phyloP scores from a whole-genome alignment of 345 rosid genomes.

The Fremontodendron californicum region DNA sequence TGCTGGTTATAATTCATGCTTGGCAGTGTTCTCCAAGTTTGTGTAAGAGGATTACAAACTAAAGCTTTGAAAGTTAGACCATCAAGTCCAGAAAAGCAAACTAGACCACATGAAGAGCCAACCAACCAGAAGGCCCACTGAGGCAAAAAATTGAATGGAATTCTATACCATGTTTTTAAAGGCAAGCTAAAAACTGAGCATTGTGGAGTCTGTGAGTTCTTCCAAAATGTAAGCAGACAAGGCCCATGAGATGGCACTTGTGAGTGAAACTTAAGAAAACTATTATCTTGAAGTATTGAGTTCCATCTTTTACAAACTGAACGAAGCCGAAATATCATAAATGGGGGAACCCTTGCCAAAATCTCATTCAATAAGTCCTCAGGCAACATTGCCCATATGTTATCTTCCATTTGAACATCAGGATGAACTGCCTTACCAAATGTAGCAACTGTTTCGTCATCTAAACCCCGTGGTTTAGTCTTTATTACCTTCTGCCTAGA shows the following conservation, averaged over 20 bases:
- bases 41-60: conserved; percentile 89
- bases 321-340: conserved; percentile 85
- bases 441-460: conserved; percentile 79
- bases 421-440: conserved; percentile 63
- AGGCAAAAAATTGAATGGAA: conserved; percentile 83
- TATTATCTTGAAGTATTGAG: conserved; percentile 75
- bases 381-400: conserved; percentile 90
- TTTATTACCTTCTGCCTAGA: conserved; percentile 72
- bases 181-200: conserved; percentile 95
- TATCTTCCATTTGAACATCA: conserved; percentile 86
- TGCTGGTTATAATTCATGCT: conserved; percentile 86
- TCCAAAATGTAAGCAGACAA: conserved; percentile 89
- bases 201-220: conserved; percentile 68
- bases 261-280: conserved; percentile 82
- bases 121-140: conserved; percentile 95
- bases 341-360: conserved; percentile 87
- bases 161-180: conserved; percentile 80
- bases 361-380: conserved; percentile 91
- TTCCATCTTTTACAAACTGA: conserved; percentile 88
- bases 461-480: conserved; percentile 88
- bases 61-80: conserved; percentile 72
- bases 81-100: conserved; percentile 92
- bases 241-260: conserved; percentile 70
- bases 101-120: conserved; percentile 87
- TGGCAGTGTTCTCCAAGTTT: conserved; percentile 75